Base-by-base conservation (phyloP, 495 filamentous ascomycete species). In the Poronia punctata region DNA sequence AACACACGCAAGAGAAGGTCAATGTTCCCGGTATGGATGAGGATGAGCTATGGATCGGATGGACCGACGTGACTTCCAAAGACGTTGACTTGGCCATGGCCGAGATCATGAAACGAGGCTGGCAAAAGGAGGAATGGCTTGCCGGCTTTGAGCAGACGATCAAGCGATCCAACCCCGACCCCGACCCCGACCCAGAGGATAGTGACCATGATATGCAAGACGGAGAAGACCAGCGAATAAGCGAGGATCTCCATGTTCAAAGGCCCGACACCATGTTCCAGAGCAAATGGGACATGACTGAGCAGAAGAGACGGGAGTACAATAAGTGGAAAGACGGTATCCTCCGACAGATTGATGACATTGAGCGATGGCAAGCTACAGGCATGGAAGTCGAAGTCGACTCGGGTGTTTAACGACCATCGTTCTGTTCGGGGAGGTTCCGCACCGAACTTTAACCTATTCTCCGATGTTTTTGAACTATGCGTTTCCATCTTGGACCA, bases 211-310 rank as follows among this genome's bases (percentile, higher is more conserved):
- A 59, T 26, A 48, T 40, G 22, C 44, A 56, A 16, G 48, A 45
- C 6, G 51, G 44, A 11, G 35, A 53, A 5, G 57, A 61, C 46
- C 50, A 16, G 45, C 45, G 24, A 15, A 46, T 50, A 49, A 62
- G 40, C 22, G 48, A 40, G 38, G 54, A 27, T 40, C 49, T 62
- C 31, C 60, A 60, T 48, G 49, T 61, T 17, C 61, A 49, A 54
- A 70, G 45, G 75, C 76, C 40, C 17, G 83, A 83, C 10, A 87
- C 81, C 2, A 92, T 92, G 85, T 82, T 94, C 64, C 85, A 93
- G 60, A 81, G 84, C 43, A 71, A 76, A 29, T 80, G 88, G 40
- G 86, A 95, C 60, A 56, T 95, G 51, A 83, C 81, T 40, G 80
- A 84, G 16, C 68, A 75, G 35, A 80, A 80, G 39, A 66, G 71